Evolutionary conservation across 23 red algal species (phyloP).

Genomic region (Gracilaria domingensis): DNA sequence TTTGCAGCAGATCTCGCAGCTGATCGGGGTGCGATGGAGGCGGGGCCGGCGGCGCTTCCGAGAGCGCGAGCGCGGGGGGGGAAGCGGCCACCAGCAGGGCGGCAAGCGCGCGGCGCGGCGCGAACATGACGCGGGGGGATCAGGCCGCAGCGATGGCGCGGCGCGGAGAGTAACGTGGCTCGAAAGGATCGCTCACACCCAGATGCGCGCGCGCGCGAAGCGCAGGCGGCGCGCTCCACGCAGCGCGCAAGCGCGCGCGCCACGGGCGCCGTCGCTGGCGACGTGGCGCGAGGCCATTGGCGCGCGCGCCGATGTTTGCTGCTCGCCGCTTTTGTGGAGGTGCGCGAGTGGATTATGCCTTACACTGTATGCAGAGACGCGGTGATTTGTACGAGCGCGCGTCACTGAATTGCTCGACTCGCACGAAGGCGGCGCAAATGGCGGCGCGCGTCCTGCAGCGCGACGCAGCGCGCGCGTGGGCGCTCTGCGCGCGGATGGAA

Average conservation of each 20-base stretch:
- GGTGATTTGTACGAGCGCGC: too few species aligned
- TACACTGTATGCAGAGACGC: not conserved
- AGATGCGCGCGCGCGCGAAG: too few species aligned
- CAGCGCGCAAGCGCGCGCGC: too few species aligned
- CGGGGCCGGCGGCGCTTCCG: not conserved
- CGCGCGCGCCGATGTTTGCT: too few species aligned
- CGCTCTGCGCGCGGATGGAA: too few species aligned
- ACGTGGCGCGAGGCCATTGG: too few species aligned
- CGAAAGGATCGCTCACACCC: too few species aligned
- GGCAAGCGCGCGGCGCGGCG: slow-evolving; percentile 13
- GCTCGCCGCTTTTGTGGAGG: not conserved
- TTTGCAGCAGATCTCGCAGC: not conserved
- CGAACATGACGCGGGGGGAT: not conserved
- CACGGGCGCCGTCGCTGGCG: too few species aligned
- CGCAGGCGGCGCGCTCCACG: not conserved
- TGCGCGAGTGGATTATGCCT: not conserved
- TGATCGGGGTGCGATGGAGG: not conserved
- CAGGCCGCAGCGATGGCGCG: too few species aligned
- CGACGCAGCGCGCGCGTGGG: not conserved
- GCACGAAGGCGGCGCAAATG: too few species aligned
- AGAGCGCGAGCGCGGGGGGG: not conserved
- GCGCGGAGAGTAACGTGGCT: too few species aligned
- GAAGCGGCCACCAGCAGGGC: slow-evolving; percentile 9
- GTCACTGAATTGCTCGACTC: too few species aligned
- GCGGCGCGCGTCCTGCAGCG: not conserved